Conservation (phyloP, 2,329 filamentous ascomycete genomes). For the Thelonectria discophora region DNA sequence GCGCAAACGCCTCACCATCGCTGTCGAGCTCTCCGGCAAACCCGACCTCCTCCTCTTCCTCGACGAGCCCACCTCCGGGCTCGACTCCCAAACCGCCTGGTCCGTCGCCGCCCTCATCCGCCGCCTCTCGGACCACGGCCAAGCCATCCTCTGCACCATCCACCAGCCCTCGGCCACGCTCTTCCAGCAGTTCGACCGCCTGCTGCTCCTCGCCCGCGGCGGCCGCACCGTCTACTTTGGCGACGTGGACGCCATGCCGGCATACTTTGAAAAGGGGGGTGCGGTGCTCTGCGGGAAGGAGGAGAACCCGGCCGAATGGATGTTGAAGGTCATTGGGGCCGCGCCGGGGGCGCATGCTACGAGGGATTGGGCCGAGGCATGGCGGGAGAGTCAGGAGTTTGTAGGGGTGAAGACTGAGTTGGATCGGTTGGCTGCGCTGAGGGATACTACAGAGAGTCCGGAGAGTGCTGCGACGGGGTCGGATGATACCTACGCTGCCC, state of each 20-base stretch:
- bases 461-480: constrained; percentile 48
- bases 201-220: constrained; percentile 70
- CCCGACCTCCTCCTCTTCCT: constrained; percentile 68
- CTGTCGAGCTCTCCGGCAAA: constrained; percentile 65
- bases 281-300: constrained; percentile 65
- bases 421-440: constrained; percentile 68
- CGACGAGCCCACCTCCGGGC: constrained; percentile 68
- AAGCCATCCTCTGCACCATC: constrained; percentile 64
- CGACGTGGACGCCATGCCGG: constrained; percentile 67
- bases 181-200: constrained; percentile 65
- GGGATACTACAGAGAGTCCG: not conserved
- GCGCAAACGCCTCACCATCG: constrained; percentile 69
- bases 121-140: constrained; percentile 65
- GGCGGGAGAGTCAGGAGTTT: constrained; percentile 64
- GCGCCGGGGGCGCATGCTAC: constrained; percentile 56
- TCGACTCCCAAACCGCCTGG: constrained; percentile 72
- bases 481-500: constrained; percentile 66
- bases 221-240: constrained; percentile 77
- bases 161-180: constrained; percentile 64
- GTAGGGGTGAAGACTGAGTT: constrained; percentile 67
- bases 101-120: constrained; percentile 69
- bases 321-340: constrained; percentile 67
- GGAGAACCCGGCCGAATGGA: constrained; percentile 80
- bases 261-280: constrained; percentile 73
- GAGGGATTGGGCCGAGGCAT: constrained; percentile 73